phyloP scores from a whole-genome alignment of 2,329 filamentous ascomycete species.

The Piedraia hortae region DNA sequence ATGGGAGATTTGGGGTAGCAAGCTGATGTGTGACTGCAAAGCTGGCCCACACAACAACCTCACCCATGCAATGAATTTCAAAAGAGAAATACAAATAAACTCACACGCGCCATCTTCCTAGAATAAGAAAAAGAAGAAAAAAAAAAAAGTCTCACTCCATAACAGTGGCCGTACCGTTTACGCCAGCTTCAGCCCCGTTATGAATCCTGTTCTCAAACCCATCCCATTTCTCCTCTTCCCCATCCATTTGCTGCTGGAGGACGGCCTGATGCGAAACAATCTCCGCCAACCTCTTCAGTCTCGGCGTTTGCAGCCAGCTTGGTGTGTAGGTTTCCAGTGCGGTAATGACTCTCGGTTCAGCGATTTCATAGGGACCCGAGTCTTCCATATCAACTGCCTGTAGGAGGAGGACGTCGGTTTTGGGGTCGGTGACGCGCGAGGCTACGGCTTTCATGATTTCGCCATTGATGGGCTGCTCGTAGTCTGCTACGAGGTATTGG shows the following conservation, averaged over 20 bases:
- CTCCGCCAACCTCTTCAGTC: slow-evolving; percentile 86
- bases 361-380: slow-evolving; percentile 93
- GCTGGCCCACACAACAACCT: too few species aligned
- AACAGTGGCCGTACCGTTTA: too few species aligned
- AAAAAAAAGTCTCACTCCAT: too few species aligned
- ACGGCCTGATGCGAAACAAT: slow-evolving; percentile 93
- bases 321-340: slow-evolving; percentile 95
- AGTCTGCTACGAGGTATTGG: slow-evolving; percentile 94
- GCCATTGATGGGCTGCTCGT: slow-evolving; percentile 96
- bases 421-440: slow-evolving; percentile 70
- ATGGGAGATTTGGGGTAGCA: too few species aligned
- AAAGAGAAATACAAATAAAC: too few species aligned
- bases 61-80: too few species aligned
- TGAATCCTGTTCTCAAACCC: slow-evolving; percentile 1
- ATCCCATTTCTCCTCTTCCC: slow-evolving; percentile 4
- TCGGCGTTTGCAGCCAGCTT: slow-evolving; percentile 90
- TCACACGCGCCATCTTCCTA: too few species aligned
- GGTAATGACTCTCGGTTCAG: slow-evolving; percentile 83
- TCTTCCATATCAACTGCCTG: slow-evolving; percentile 97
- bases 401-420: slow-evolving; percentile 82
- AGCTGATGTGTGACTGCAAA: too few species aligned
- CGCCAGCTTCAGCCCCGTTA: slow-evolving; percentile 1
- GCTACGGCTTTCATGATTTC: slow-evolving; percentile 99
- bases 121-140: too few species aligned
- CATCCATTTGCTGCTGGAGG: slow-evolving; percentile 31